Evolutionary conservation across 2,329 filamentous ascomycete genomes (phyloP), one percentile per base, ranked within the genome.

Genomic region (Fusarium circinatum): DNA sequence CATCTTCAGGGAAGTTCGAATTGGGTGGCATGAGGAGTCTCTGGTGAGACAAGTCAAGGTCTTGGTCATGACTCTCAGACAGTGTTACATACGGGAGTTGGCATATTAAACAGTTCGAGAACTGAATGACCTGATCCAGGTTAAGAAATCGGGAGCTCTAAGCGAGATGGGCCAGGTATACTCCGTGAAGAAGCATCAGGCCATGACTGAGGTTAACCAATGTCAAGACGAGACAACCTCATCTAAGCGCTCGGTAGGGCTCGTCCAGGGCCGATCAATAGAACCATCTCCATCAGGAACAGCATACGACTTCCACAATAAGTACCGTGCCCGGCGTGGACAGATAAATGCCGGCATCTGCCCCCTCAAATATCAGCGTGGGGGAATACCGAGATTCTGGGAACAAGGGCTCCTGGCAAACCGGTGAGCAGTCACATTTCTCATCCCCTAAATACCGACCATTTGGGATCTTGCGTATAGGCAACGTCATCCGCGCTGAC

Each of bases 351-450:
- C 56, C 58, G 64, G 56, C 44, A 62, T 54, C 48, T 69, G 44
- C 42, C 39, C 34, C 60, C 68, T 72, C 48, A n/a, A 62, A 49
- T 62, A 47, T 52, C 49, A 57, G 39, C 57, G 71, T 75, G 71
- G 71, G 71, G 71, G 68, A 70, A 57, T 72, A 72, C 71, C 71
- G 39, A 61, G 28, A 48, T 62, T 69, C 44, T 70, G 68, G 71
- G 56, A 74, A 66, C 71, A 74, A 75, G 71, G 71, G 71, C 63
- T 70, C 56, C 61, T 74, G 42, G 56, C 39, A 72, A 72, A 75
- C 73, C 72, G 73, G 72, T 75, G 72, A 75, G 72, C 65, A 70
- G 73, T 75, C 72, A 68, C 65, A 73, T 73, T 41, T 73, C 51
- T 56, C 45, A 68, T 57, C 65, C 55, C 65, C 36, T 55, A 59